phyloP scores from a whole-genome alignment of 305 asterid genomes.

The Solanum chacoense region DNA sequence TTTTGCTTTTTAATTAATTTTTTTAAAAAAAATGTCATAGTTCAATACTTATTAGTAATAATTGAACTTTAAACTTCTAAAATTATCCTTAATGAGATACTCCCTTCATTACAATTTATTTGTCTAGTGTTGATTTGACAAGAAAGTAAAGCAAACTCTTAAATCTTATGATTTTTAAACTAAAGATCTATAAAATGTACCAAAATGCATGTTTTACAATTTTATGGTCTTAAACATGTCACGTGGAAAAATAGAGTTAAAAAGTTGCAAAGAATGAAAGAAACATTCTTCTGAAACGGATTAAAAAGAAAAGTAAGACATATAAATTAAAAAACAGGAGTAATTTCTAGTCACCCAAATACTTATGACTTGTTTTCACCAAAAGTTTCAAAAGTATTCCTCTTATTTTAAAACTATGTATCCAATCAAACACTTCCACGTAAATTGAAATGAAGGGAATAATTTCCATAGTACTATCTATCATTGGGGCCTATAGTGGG shows the following conservation, averaged over 20 bases:
- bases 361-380: not conserved
- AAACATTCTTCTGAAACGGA: not conserved
- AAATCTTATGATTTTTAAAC: not conserved
- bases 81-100: not conserved
- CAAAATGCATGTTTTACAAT: not conserved
- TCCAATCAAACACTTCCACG: not conserved
- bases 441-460: not conserved
- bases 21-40: rapidly evolving
- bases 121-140: not conserved
- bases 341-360: not conserved
- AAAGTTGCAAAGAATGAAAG: not conserved
- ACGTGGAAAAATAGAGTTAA: not conserved
- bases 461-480: not conserved
- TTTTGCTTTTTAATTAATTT: not conserved
- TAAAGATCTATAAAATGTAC: not conserved
- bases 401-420: not conserved
- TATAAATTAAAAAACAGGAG: not conserved
- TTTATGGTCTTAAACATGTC: not conserved
- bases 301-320: not conserved
- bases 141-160: not conserved
- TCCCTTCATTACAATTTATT: not conserved
- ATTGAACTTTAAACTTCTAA: not conserved
- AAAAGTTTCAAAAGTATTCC: not conserved
- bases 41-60: not conserved
- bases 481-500: not conserved